These are phyloP conservation scores for Coemansia sp. DNA, from an alignment of 371 early-diverging fungal genomes.

Conservation along the genomic window DNA sequence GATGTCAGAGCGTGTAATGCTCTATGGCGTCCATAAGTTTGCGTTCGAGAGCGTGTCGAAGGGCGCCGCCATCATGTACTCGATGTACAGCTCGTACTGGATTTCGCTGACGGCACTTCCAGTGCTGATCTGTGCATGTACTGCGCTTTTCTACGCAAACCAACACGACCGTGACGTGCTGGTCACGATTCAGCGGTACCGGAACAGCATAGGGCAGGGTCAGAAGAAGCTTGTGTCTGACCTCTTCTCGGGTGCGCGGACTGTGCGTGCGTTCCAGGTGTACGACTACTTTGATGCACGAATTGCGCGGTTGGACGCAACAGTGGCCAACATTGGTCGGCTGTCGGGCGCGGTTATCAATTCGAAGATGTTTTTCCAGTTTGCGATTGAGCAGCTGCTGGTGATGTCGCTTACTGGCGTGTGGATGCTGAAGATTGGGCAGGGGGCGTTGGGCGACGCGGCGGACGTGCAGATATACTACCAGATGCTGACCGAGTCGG, in stretches of 20 bases:
- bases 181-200: conserved; percentile 4
- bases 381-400: conserved; percentile 6
- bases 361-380: not conserved
- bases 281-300: conserved; percentile 7
- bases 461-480: conserved; percentile 32
- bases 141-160: not conserved
- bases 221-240: not conserved
- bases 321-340: conserved; percentile 4
- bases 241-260: conserved; percentile 22
- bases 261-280: conserved; percentile 21
- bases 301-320: conserved; percentile 1
- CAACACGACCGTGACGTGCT: not conserved
- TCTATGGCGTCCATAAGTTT: conserved; percentile 20
- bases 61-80: conserved; percentile 3
- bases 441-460: conserved; percentile 16
- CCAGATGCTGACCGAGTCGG: conserved; percentile 49
- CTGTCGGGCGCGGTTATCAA: conserved; percentile 13
- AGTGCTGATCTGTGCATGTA: not conserved
- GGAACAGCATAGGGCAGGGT: not conserved
- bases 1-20: conserved; percentile 17
- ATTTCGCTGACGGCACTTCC: conserved; percentile 15
- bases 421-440: conserved; percentile 6
- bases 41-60: not conserved
- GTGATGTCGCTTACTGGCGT: conserved; percentile 9
- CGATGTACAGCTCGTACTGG: conserved; percentile 13